Percentiles rank a stretch among this genome's conserved stretches.
Evolutionary conservation across 768 basidiomycete genomes (phyloP).

Genomic region (Suillus luteus): DNA sequence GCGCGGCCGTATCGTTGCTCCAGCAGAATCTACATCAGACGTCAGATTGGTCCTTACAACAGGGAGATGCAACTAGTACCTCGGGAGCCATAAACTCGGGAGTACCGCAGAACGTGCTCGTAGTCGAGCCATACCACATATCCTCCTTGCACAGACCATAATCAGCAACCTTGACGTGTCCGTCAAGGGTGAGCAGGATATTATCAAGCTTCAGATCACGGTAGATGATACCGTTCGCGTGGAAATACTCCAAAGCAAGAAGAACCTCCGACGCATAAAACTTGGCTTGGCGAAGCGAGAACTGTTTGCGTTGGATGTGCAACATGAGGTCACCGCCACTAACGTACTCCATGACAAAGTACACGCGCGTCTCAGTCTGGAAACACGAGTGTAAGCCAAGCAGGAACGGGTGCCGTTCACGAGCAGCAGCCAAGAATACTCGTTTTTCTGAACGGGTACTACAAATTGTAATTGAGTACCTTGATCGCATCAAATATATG

Average conservation of each 20-base stretch:
- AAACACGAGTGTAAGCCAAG: conserved; percentile 98
- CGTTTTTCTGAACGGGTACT: conserved; percentile 99
- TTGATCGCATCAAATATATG: conserved; percentile 5
- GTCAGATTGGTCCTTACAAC: conserved; percentile 12
- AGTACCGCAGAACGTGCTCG: conserved; percentile 98
- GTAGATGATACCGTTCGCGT: conserved; percentile 98
- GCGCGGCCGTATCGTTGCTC: conserved; percentile 98
- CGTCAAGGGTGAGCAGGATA: conserved; percentile 93
- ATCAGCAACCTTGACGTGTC: conserved; percentile 98
- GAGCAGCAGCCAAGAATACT: conserved; percentile 95
- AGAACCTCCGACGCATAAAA: conserved; percentile 98
- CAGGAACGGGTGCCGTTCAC: conserved; percentile 96
- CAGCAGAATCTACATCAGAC: conserved; percentile 75
- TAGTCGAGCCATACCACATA: conserved; percentile 96
- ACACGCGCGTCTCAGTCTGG: conserved; percentile 98
- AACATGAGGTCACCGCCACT: conserved; percentile 99
- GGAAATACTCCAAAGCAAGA: conserved; percentile 96
- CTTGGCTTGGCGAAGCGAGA: conserved; percentile 97
- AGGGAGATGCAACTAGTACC: conserved; percentile 44
- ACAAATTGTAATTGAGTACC: conserved; percentile 13
- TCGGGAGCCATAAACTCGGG: conserved; percentile 99
- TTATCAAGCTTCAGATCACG: conserved; percentile 98
- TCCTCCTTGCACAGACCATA: conserved; percentile 99
- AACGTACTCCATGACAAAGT: conserved; percentile 99
- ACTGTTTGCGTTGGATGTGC: conserved; percentile 98